These are phyloP conservation scores for Marasmius sp. DNA, from an alignment of 1,284 basidiomycete species.

Conservation along the genomic window DNA sequence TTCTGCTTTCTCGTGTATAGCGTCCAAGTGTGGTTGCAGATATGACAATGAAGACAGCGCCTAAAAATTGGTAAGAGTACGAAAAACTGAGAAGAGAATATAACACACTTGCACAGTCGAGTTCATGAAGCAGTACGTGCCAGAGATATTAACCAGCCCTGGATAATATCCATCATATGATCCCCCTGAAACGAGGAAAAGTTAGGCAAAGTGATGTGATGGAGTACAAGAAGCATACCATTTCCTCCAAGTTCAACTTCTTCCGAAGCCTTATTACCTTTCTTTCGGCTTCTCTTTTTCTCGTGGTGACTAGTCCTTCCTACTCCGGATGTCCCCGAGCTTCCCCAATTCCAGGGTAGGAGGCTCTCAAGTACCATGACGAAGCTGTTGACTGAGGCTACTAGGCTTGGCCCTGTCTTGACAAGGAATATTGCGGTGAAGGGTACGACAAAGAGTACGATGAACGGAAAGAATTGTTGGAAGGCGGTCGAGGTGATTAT, in stretches of 20 bases:
- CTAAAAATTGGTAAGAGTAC: slow-evolving; percentile 34
- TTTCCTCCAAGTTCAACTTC: not conserved
- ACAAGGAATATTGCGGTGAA: slow-evolving; percentile 43
- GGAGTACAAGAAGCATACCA: not conserved
- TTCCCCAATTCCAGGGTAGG: slow-evolving; percentile 61
- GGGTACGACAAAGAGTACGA: slow-evolving; percentile 55
- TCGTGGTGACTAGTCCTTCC: slow-evolving; percentile 23
- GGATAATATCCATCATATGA: slow-evolving; percentile 61
- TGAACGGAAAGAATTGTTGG: slow-evolving; percentile 56
- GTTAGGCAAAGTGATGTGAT: not conserved
- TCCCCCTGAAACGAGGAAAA: not conserved
- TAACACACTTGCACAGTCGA: slow-evolving; percentile 79
- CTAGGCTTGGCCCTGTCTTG: slow-evolving; percentile 27
- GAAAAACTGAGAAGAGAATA: not conserved
- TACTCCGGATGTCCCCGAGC: slow-evolving; percentile 17
- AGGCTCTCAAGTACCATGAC: slow-evolving; percentile 60
- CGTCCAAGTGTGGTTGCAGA: slow-evolving; percentile 72
- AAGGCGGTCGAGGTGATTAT: slow-evolving; percentile 19
- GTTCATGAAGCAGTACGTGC: slow-evolving; percentile 95
- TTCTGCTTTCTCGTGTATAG: slow-evolving; percentile 73
- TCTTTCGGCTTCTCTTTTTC: slow-evolving; percentile 35
- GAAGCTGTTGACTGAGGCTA: slow-evolving; percentile 33
- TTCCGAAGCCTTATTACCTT: not conserved
- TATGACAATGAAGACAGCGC: slow-evolving; percentile 82
- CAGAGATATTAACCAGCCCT: slow-evolving; percentile 90